A percentile compares a stretch with the other conserved stretches of the same genome.
phyloP scores from a whole-genome alignment of 1,139 yeast genomes.

The Candida tropicalis region DNA sequence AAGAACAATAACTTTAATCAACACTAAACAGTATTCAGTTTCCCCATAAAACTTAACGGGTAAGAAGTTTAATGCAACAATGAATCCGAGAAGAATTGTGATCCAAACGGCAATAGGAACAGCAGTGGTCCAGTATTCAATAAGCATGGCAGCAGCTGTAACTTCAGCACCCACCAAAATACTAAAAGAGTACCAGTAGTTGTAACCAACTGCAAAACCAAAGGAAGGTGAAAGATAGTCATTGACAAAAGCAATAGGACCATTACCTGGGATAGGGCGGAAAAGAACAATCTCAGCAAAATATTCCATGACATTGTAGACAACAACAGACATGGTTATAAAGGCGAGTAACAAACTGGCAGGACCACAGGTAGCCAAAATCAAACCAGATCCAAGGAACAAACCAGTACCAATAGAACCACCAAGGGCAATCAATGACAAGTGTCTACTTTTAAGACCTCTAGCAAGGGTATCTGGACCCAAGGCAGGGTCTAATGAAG shows the following conservation, averaged over 20 bases:
- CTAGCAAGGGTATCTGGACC: constrained; percentile 27
- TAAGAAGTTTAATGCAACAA: constrained; percentile 41
- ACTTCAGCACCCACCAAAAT: constrained; percentile 54
- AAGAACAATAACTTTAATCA: constrained; percentile 48
- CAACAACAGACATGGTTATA: constrained; percentile 50
- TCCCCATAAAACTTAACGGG: constrained; percentile 63
- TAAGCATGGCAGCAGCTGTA: constrained; percentile 55
- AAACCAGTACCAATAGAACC: constrained; percentile 48
- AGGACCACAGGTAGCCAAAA: constrained; percentile 51
- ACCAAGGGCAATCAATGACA: constrained; percentile 40
- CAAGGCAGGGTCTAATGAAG: background rate
- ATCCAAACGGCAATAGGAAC: constrained; percentile 59
- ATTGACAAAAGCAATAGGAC: constrained; percentile 40
- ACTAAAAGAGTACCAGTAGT: constrained; percentile 52
- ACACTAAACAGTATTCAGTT: constrained; percentile 67
- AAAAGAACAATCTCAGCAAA: constrained; percentile 65
- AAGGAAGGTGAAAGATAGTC: constrained; percentile 39
- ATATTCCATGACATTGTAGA: constrained; percentile 58
- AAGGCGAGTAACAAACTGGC: constrained; percentile 54
- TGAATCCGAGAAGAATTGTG: constrained; percentile 45
- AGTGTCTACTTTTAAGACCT: constrained; percentile 42
- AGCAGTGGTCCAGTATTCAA: constrained; percentile 58
- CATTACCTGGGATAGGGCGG: constrained; percentile 53
- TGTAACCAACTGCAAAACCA: constrained; percentile 52
- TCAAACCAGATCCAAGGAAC: constrained; percentile 51